A percentile compares a stretch with the other conserved stretches of the same genome.
phyloP scores from a whole-genome alignment of 768 basidiomycete species.

The Pholiota molesta region DNA sequence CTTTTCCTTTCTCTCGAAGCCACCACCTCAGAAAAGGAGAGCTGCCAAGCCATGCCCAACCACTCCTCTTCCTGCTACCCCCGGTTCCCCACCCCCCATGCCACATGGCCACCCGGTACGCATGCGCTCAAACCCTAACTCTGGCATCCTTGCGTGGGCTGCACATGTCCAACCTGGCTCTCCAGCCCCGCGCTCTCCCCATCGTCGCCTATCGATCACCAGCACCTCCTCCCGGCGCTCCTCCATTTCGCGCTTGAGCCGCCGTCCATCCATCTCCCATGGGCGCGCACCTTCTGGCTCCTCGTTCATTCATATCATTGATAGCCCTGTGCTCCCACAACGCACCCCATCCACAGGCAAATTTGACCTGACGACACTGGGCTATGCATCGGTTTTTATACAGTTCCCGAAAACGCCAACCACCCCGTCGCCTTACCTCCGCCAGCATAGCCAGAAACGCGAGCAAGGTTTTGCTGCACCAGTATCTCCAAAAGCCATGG shows the following conservation, averaged over 20 bases:
- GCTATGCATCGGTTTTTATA: constrained; percentile 70
- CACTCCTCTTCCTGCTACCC: constrained; percentile 28
- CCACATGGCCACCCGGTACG: neutral
- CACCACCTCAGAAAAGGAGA: constrained; percentile 38
- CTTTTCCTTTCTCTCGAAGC: constrained; percentile 50
- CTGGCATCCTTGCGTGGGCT: constrained; percentile 64
- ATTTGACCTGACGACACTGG: constrained; percentile 61
- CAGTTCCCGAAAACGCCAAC: constrained; percentile 56
- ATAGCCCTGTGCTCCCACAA: constrained; percentile 40
- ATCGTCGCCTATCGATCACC: constrained; percentile 33
- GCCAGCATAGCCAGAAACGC: constrained; percentile 19
- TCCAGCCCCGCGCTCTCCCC: constrained; percentile 48
- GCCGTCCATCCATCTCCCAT: constrained; percentile 41
- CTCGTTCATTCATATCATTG: constrained; percentile 47
- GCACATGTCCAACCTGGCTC: constrained; percentile 71
- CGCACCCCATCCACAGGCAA: constrained; percentile 50
- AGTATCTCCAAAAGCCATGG: constrained; percentile 14
- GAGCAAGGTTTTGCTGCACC: constrained; percentile 11
- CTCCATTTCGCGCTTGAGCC: constrained; percentile 21
- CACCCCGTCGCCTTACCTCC: constrained; percentile 39
- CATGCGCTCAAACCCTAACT: constrained; percentile 42
- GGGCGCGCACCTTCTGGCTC: constrained; percentile 43
- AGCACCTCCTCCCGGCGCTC: constrained; percentile 24
- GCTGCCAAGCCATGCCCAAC: constrained; percentile 19
- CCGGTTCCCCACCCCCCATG: constrained; percentile 28